Evolutionary conservation across 495 filamentous ascomycete genomes (phyloP).

Genomic region (Xylaria sp.): DNA sequence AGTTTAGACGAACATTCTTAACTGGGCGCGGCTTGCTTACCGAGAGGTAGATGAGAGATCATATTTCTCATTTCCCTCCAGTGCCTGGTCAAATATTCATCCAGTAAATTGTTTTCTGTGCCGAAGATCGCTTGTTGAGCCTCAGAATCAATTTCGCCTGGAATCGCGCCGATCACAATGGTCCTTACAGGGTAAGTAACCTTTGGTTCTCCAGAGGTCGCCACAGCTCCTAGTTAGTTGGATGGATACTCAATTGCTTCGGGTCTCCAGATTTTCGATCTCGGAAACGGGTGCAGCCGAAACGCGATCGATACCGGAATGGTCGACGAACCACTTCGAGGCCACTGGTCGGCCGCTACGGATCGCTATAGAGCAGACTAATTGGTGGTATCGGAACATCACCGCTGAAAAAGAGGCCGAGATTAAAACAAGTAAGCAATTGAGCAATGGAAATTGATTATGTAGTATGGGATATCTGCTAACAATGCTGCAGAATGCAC

Average conservation of each 20-base stretch:
- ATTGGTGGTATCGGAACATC: slow-evolving; percentile 36
- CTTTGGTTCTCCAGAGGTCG: not conserved
- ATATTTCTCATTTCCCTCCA: slow-evolving; percentile 11
- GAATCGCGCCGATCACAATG: slow-evolving; percentile 23
- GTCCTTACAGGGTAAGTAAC: slow-evolving; percentile 32
- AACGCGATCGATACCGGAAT: slow-evolving; percentile 30
- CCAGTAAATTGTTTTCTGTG: not conserved
- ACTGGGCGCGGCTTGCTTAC: slow-evolving; percentile 18
- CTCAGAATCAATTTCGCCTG: not conserved
- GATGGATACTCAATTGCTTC: slow-evolving; percentile 3
- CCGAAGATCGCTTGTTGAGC: not conserved
- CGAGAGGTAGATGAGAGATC: slow-evolving; percentile 10
- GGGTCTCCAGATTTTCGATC: slow-evolving; percentile 29
- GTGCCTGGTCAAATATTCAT: slow-evolving; percentile 1
- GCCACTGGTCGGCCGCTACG: slow-evolving; percentile 29
- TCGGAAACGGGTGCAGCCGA: slow-evolving; percentile 28
- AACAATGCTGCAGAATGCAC: slow-evolving; percentile 25
- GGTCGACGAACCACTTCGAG: slow-evolving; percentile 34
- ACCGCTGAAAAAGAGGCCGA: slow-evolving; percentile 27
- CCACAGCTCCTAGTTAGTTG: not conserved
- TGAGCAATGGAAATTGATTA: not conserved
- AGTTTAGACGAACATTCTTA: slow-evolving; percentile 6
- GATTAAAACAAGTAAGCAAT: slow-evolving; percentile 28
- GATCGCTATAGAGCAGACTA: slow-evolving; percentile 33
- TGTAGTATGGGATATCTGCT: not conserved